These are phyloP conservation scores for Emergomyces orientalis DNA, from an alignment of 2,329 filamentous ascomycete genomes.

Conservation along the genomic window DNA sequence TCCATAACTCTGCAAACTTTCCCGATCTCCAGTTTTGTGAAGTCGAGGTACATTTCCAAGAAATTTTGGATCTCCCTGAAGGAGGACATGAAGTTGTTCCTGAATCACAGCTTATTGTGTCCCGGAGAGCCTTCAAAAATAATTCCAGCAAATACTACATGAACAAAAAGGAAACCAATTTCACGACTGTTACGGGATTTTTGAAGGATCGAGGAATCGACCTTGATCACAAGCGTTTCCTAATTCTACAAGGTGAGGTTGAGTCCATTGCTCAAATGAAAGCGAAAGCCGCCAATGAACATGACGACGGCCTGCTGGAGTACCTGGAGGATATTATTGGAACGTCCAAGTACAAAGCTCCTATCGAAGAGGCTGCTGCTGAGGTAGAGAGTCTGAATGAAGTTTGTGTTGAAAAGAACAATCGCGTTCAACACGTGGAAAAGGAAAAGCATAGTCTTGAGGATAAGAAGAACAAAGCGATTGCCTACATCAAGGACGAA, in stretches of 20 bases:
- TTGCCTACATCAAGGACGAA: constrained; percentile 82
- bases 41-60: constrained; percentile 91
- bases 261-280: constrained; percentile 99
- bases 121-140: constrained; percentile 90
- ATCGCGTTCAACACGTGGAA: constrained; percentile 91
- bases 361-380: constrained; percentile 84
- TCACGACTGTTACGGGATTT: constrained; percentile 80
- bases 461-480: constrained; percentile 91
- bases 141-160: constrained; percentile 99
- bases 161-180: constrained; percentile 79
- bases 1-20: constrained; percentile 87
- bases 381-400: constrained; percentile 92
- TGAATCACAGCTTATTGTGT: constrained; percentile 76
- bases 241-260: constrained; percentile 95
- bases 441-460: constrained; percentile 90
- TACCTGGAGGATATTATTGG: constrained; percentile 98
- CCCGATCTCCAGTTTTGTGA: constrained; percentile 85
- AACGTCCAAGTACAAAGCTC: constrained; percentile 94
- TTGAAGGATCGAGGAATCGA: constrained; percentile 84
- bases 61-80: constrained; percentile 78
- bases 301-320: constrained; percentile 90
- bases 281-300: constrained; percentile 84
- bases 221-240: constrained; percentile 93
- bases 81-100: constrained; percentile 70
- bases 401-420: constrained; percentile 88